Evolutionary conservation across 768 basidiomycete genomes (phyloP).

Genomic region (Tulasnella sp.): DNA sequence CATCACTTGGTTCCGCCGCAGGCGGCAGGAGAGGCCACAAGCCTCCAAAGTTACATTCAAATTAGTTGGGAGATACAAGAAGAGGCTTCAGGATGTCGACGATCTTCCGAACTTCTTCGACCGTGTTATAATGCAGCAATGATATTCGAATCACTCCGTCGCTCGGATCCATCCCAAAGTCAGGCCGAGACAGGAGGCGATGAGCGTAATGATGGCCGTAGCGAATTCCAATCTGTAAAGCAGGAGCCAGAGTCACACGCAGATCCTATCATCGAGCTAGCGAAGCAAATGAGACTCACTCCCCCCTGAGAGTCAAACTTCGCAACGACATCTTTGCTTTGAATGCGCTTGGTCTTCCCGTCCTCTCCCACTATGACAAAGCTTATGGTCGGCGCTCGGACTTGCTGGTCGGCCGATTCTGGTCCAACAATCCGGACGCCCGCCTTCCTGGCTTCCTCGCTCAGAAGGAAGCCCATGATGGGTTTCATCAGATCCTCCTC

Average conservation of each 20-base stretch:
- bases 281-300: slow-evolving; percentile 41
- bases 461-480: slow-evolving; percentile 54
- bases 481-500: slow-evolving; percentile 56
- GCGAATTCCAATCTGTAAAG: slow-evolving; percentile 65
- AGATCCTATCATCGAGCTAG: neutral
- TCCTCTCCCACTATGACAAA: slow-evolving; percentile 53
- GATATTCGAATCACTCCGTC: slow-evolving; percentile 74
- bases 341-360: slow-evolving; percentile 48
- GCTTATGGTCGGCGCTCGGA: slow-evolving; percentile 62
- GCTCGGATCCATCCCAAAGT: slow-evolving; percentile 46
- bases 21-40: neutral
- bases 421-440: slow-evolving; percentile 69
- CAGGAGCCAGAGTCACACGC: neutral
- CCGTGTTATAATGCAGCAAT: slow-evolving; percentile 74
- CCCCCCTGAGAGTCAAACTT: slow-evolving; percentile 60
- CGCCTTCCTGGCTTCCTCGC: slow-evolving; percentile 43
- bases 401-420: slow-evolving; percentile 37
- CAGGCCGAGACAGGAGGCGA: slow-evolving; percentile 46
- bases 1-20: too few relatives aligned
- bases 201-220: slow-evolving; percentile 78
- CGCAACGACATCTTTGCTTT: slow-evolving; percentile 60
- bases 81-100: slow-evolving; percentile 37
- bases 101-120: slow-evolving; percentile 62
- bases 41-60: neutral
- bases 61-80: neutral